Evolutionary conservation across 345 rosid species (phyloP).

Genomic region (Sonneratia caseolaris): DNA sequence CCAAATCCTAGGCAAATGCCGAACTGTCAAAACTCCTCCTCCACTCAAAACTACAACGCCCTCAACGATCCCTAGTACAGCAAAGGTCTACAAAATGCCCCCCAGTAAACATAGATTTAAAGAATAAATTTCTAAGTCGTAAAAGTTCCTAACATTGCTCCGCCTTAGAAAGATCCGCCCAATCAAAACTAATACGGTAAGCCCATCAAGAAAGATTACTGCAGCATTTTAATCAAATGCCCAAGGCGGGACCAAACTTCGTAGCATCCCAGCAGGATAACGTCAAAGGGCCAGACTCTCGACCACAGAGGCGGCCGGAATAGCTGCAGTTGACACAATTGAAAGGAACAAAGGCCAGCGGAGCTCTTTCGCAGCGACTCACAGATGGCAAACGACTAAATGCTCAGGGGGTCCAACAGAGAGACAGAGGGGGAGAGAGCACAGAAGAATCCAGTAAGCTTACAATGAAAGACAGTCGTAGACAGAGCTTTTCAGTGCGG

Average conservation of each 20-base stretch:
- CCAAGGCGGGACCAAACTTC: neutral
- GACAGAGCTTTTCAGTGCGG: constrained; percentile 25
- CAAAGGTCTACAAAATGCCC: no score
- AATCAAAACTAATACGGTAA: neutral
- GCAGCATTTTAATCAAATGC: neutral
- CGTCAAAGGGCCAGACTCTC: neutral
- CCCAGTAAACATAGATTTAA: no score
- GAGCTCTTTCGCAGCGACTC: neutral
- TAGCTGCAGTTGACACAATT: constrained; percentile 3
- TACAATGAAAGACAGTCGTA: constrained; percentile 13
- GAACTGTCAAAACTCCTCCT: constrained; percentile 12
- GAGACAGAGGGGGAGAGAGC: constrained; percentile 11
- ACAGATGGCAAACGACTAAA: neutral
- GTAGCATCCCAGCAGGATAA: neutral
- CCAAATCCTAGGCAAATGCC: neutral
- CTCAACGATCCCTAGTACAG: no score
- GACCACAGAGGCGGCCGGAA: constrained; percentile 12
- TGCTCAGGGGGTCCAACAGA: neutral
- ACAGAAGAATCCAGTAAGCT: constrained; percentile 14
- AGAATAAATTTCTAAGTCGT: no score
- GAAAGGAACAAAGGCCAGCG: neutral
- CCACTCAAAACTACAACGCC: neutral
- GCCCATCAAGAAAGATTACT: neutral
- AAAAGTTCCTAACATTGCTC: neutral
- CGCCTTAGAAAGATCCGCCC: neutral